Percentiles rank a stretch among this genome's conserved stretches.
Evolutionary conservation across 2,329 filamentous ascomycete genomes (phyloP).

Genomic region (Aciculosporium take): DNA sequence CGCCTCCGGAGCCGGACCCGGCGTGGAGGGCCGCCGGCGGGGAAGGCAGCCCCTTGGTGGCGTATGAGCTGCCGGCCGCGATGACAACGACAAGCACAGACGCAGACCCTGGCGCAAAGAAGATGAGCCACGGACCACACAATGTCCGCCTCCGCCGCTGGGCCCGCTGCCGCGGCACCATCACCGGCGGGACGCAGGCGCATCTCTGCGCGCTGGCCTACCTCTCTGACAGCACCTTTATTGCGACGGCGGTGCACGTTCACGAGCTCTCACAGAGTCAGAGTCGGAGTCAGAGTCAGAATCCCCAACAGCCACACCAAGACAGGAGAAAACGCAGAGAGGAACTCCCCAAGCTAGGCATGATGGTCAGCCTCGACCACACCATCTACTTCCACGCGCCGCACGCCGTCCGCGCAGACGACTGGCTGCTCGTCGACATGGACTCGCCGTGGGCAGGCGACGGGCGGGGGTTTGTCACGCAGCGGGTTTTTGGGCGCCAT

Average conservation of each 20-base stretch:
- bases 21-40: too few relatives aligned
- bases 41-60: constrained; percentile 38
- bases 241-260: constrained; percentile 71
- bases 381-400: constrained; percentile 55
- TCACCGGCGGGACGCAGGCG: constrained; percentile 63
- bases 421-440: constrained; percentile 74
- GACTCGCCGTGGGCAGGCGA: constrained; percentile 69
- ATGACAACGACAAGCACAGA: too few relatives aligned
- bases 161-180: constrained; percentile 60
- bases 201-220: constrained; percentile 85
- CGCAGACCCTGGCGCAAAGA: too few relatives aligned
- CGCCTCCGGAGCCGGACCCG: too few relatives aligned
- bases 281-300: too few relatives aligned
- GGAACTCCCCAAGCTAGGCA: constrained; percentile 51
- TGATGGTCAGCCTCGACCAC: constrained; percentile 75
- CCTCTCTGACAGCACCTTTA: constrained; percentile 85
- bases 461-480: constrained; percentile 60
- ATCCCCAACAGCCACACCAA: too few relatives aligned
- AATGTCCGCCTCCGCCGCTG: constrained; percentile 58
- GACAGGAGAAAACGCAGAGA: too few relatives aligned
- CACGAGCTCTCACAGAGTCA: constrained; percentile 74
- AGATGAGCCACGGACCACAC: constrained; percentile 45
- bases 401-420: constrained; percentile 41
- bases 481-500: constrained; percentile 57
- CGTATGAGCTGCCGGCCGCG: constrained; percentile 28